Conservation (phyloP, 2,329 filamentous ascomycete genomes). For the Parafenestella ontariensis region DNA sequence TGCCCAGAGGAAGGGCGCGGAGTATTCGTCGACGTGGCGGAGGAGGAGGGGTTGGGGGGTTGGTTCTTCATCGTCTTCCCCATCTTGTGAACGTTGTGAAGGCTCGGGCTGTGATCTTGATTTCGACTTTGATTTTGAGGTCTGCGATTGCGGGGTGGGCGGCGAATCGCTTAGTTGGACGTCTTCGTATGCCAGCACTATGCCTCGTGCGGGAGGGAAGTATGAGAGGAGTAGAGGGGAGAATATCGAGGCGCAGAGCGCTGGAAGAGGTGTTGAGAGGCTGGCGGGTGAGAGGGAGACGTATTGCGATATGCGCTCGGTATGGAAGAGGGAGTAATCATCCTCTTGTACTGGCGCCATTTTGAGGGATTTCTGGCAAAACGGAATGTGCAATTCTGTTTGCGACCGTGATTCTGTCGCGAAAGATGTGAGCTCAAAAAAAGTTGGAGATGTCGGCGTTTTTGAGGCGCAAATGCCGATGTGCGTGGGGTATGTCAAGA, state of each 20-base stretch:
- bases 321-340: slow-evolving; percentile 66
- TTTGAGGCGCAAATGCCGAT: slow-evolving; percentile 15
- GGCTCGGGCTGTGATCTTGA: slow-evolving; percentile 6
- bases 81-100: slow-evolving; percentile 6
- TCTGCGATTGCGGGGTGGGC: slow-evolving; percentile 34
- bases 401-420: slow-evolving; percentile 23
- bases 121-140: slow-evolving; percentile 2
- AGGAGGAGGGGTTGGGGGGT: slow-evolving; percentile 24
- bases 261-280: slow-evolving; percentile 73
- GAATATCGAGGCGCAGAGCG: slow-evolving; percentile 75
- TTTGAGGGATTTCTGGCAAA: slow-evolving; percentile 3
- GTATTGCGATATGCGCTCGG: slow-evolving; percentile 81
- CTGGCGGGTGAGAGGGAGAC: slow-evolving; percentile 75
- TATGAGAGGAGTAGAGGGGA: slow-evolving; percentile 79
- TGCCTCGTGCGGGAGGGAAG: slow-evolving; percentile 73
- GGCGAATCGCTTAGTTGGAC: slow-evolving; percentile 69
- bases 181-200: slow-evolving; percentile 77
- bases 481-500: slow-evolving; percentile 16
- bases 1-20: slow-evolving; percentile 84
- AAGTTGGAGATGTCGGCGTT: slow-evolving; percentile 38
- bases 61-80: slow-evolving; percentile 1
- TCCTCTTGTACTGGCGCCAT: slow-evolving; percentile 36
- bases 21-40: slow-evolving; percentile 69
- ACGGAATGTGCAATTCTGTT: slow-evolving; percentile 9
- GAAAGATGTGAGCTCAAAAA: slow-evolving; percentile 26